phyloP scores from a whole-genome alignment of 345 rosid genomes.

The Corymbia maculata region DNA sequence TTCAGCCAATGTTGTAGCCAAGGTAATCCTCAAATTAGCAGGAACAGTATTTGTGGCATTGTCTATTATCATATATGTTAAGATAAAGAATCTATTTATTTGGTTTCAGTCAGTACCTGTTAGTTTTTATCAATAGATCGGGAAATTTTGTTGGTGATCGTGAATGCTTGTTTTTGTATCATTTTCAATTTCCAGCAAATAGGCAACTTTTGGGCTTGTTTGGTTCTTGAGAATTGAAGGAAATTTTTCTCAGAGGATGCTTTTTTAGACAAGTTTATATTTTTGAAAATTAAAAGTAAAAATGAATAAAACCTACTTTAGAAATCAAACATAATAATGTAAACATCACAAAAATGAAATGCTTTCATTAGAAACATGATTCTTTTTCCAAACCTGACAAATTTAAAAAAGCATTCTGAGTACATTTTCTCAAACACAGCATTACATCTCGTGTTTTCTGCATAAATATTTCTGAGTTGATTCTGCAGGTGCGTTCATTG shows the following conservation, averaged over 20 bases:
- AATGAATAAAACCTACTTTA: not conserved
- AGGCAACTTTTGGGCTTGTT: not conserved
- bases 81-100: not conserved
- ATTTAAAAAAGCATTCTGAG: not conserved
- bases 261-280: not conserved
- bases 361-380: not conserved
- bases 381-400: not conserved
- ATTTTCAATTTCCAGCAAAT: not conserved
- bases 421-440: not conserved
- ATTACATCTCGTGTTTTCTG: not conserved
- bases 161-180: not conserved
- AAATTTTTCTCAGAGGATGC: not conserved
- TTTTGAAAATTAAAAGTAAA: not conserved
- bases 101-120: not conserved
- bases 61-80: not conserved
- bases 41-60: not conserved
- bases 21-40: conserved; percentile 30
- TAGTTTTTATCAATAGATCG: not conserved
- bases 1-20: conserved; percentile 62
- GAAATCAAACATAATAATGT: not conserved
- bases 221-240: not conserved
- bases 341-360: not conserved
- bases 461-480: not conserved
- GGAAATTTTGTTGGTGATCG: not conserved
- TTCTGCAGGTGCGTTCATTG: conserved; percentile 56